Evolutionary conservation across 169 alveolate genomes (phyloP).

Genomic region (Cryptosporidium tyzzeri): DNA sequence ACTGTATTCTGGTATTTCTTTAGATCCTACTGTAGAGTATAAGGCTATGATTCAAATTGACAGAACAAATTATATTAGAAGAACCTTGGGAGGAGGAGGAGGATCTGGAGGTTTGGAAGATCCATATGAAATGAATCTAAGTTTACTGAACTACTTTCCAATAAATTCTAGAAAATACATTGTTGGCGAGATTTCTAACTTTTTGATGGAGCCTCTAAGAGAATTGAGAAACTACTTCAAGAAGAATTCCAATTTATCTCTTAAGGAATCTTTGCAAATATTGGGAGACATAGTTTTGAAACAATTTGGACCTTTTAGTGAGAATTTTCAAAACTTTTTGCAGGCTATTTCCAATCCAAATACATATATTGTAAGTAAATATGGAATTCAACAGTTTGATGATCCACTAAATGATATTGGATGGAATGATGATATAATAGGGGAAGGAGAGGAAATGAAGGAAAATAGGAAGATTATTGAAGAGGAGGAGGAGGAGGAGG

Average conservation of each 20-base stretch:
- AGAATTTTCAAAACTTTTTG: constrained; percentile 18
- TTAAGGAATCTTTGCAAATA: neutral
- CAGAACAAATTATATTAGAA: constrained; percentile 47
- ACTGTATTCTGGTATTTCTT: constrained; percentile 43
- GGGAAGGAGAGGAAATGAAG: neutral
- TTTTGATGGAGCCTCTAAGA: constrained; percentile 56
- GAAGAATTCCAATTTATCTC: neutral
- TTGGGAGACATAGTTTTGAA: constrained; percentile 22
- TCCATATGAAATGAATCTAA: constrained; percentile 58
- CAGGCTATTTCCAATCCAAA: constrained; percentile 48
- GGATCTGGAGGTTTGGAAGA: neutral
- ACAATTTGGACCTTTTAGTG: constrained; percentile 57
- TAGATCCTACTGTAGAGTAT: constrained; percentile 48
- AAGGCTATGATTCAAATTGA: constrained; percentile 66
- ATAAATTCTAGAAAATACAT: constrained; percentile 45
- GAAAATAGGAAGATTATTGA: neutral
- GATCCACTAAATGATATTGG: constrained; percentile 34
- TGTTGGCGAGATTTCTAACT: constrained; percentile 35
- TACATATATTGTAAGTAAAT: constrained; percentile 24
- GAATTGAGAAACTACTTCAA: constrained; percentile 7
- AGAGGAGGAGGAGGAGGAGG: no score
- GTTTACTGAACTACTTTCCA: constrained; percentile 37
- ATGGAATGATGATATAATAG: neutral
- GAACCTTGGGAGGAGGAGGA: constrained; percentile 36
- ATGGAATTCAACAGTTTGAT: constrained; percentile 48